Percentiles rank a stretch among this genome's conserved stretches.
phyloP scores from a whole-genome alignment of 306 rosid species.

The Castanospermum australe region DNA sequence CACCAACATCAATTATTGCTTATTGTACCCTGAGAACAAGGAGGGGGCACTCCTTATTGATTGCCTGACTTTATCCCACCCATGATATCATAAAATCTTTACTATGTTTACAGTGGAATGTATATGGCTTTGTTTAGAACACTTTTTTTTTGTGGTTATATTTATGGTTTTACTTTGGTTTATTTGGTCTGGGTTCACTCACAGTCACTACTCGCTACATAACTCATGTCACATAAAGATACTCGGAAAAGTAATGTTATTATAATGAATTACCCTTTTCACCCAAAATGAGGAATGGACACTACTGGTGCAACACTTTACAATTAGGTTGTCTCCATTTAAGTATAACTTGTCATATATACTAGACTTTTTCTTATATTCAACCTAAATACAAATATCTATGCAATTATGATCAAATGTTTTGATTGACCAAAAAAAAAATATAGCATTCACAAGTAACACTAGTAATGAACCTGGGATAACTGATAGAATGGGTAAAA shows the following conservation, averaged over 20 bases:
- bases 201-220: neutral
- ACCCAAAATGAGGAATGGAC: neutral
- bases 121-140: neutral
- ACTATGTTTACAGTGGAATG: neutral
- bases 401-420: too few species aligned
- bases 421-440: too few species aligned
- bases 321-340: neutral
- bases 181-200: neutral
- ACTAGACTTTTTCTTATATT: neutral
- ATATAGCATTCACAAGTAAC: neutral
- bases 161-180: neutral
- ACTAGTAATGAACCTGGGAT: neutral
- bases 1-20: neutral
- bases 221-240: neutral
- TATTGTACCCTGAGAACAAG: neutral
- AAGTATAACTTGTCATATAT: neutral
- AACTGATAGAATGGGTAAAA: neutral
- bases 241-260: neutral
- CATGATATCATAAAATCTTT: neutral
- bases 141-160: neutral
- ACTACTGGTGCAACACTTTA: neutral
- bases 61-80: neutral
- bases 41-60: neutral
- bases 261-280: neutral
- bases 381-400: neutral